Evolutionary conservation across 176 grass and related monocot genomes (phyloP).

Genomic region (Carex pumila): DNA sequence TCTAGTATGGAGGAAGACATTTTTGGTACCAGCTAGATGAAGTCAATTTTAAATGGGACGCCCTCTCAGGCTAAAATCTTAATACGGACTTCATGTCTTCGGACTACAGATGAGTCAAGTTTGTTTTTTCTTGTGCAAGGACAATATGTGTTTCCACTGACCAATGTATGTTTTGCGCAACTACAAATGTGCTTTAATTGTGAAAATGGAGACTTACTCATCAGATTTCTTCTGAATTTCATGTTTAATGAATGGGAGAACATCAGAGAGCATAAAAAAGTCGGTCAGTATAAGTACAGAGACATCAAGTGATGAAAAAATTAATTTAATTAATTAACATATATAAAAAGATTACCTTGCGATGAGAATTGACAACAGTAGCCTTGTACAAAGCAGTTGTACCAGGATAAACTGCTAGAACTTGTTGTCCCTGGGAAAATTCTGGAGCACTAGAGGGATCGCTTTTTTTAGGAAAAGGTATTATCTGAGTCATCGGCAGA

Average conservation of each 20-base stretch:
- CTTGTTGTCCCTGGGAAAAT: constrained; percentile 70
- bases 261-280: constrained; percentile 32
- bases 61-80: background rate
- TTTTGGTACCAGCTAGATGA: background rate
- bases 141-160: background rate
- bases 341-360: constrained; percentile 52
- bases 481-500: constrained; percentile 66
- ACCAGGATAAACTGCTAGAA: constrained; percentile 90
- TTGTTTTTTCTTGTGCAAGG: background rate
- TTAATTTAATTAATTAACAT: background rate
- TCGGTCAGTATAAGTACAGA: constrained; percentile 28
- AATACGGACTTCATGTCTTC: background rate
- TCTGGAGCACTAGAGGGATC: constrained; percentile 89
- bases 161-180: background rate
- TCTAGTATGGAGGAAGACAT: background rate
- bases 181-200: background rate
- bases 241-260: constrained; percentile 29
- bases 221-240: constrained; percentile 85
- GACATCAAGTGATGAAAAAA: constrained; percentile 17
- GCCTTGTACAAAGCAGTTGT: constrained; percentile 97
- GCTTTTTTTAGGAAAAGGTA: constrained; percentile 91
- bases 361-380: constrained; percentile 75
- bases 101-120: background rate
- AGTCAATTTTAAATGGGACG: background rate
- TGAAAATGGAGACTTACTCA: constrained; percentile 68